phyloP scores from a whole-genome alignment of 169 alveolate genomes.

The Cryptosporidium sp. region DNA sequence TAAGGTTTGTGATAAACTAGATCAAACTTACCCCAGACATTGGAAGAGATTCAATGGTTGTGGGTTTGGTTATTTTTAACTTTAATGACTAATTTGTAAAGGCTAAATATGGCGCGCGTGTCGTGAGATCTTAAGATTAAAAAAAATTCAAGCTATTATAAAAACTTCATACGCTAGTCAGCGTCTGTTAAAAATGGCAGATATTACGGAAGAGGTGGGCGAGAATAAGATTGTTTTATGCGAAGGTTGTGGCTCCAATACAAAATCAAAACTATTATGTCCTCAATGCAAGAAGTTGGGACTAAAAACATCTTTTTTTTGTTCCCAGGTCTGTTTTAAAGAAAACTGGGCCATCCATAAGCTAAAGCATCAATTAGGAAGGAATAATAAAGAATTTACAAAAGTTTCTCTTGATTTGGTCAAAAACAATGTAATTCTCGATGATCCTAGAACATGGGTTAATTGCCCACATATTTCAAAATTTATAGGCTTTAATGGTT shows the following conservation, averaged over 20 bases:
- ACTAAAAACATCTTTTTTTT: constrained; percentile 89
- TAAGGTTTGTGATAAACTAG: neutral
- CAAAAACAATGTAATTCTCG: neutral
- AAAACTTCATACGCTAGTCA: neutral
- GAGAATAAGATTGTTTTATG: constrained; percentile 1
- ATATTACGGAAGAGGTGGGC: neutral
- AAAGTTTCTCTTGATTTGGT: neutral
- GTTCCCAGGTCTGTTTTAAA: constrained; percentile 95
- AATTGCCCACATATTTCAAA: constrained; percentile 63
- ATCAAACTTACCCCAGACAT: constrained; percentile 74
- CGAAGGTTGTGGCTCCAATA: constrained; percentile 78
- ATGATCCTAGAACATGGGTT: constrained; percentile 71
- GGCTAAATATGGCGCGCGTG: neutral
- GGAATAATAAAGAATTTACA: constrained; percentile 1
- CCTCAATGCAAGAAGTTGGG: constrained; percentile 87
- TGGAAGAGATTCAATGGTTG: neutral
- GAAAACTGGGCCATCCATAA: constrained; percentile 92
- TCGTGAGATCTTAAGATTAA: constrained; percentile 5
- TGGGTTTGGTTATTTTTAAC: neutral
- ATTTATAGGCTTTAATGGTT: constrained; percentile 74
- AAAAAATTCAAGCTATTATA: neutral
- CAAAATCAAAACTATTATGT: constrained; percentile 83
- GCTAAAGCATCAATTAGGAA: constrained; percentile 85
- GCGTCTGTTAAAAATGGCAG: neutral
- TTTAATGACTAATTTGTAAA: neutral